Percentiles rank a stretch among this genome's conserved stretches.
Conservation (phyloP, 345 rosid species). For the Populus tremula region DNA sequence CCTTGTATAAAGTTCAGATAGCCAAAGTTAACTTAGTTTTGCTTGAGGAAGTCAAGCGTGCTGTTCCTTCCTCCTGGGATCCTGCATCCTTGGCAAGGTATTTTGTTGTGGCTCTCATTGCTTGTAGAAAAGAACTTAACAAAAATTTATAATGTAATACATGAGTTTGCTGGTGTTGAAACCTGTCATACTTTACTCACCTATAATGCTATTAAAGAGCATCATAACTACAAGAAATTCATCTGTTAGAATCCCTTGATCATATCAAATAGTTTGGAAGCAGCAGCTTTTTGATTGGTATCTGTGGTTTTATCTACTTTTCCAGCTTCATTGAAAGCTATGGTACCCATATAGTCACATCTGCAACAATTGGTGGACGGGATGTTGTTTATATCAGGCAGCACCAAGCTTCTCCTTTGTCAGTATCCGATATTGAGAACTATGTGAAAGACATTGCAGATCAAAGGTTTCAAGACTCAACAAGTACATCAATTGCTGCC, state of each 20-base stretch:
- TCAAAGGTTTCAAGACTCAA: slow-evolving; percentile 65
- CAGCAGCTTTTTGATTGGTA: slow-evolving; percentile 21
- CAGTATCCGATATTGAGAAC: slow-evolving; percentile 62
- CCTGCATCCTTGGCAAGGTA: slow-evolving; percentile 96
- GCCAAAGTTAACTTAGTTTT: slow-evolving; percentile 49
- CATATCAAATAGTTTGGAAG: slow-evolving; percentile 3
- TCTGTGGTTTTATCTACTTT: slow-evolving; percentile 9
- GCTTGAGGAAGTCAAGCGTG: slow-evolving; percentile 58
- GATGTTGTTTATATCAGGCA: slow-evolving; percentile 91
- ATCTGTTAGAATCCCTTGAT: slow-evolving; percentile 9
- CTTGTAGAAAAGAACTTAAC: neutral
- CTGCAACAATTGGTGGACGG: slow-evolving; percentile 92
- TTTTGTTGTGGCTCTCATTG: neutral
- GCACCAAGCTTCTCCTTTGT: slow-evolving; percentile 81
- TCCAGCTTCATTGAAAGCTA: slow-evolving; percentile 81
- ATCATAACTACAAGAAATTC: neutral
- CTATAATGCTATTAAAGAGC: neutral
- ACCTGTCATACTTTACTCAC: neutral
- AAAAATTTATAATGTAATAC: neutral
- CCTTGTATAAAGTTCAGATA: slow-evolving; percentile 59
- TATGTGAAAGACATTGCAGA: slow-evolving; percentile 71
- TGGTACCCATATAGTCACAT: slow-evolving; percentile 87
- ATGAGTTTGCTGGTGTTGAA: neutral
- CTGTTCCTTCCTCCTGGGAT: slow-evolving; percentile 97
- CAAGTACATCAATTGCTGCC: slow-evolving; percentile 54